A percentile compares a stretch with the other conserved stretches of the same genome.
Conservation (phyloP, 805 yeast species). For the Zygosaccharomyces bailii region DNA sequence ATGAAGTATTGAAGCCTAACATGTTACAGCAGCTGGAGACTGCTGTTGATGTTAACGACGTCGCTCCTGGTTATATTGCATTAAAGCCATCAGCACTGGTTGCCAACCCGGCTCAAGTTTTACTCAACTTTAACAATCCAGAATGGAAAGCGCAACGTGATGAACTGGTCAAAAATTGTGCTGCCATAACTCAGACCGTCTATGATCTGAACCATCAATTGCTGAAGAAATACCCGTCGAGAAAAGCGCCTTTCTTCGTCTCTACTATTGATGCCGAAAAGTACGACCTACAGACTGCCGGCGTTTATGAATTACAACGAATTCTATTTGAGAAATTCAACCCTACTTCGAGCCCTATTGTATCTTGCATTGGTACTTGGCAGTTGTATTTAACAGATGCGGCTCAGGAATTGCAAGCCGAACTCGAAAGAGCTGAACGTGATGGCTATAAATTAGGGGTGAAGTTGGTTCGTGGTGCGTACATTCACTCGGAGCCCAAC, state of each 20-base stretch:
- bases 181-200: slow-evolving; percentile 55
- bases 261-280: slow-evolving; percentile 91
- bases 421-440: slow-evolving; percentile 59
- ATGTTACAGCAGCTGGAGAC: slow-evolving; percentile 52
- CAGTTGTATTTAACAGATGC: slow-evolving; percentile 87
- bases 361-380: slow-evolving; percentile 82
- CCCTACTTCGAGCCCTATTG: slow-evolving; percentile 47
- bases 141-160: slow-evolving; percentile 53
- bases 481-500: slow-evolving; percentile 81
- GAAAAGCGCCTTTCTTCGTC: slow-evolving; percentile 69
- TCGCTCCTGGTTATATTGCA: slow-evolving; percentile 91
- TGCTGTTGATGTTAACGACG: slow-evolving; percentile 51
- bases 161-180: slow-evolving; percentile 61
- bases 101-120: slow-evolving; percentile 67
- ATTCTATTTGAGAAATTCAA: slow-evolving; percentile 72
- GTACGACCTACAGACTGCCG: slow-evolving; percentile 72
- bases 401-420: slow-evolving; percentile 54
- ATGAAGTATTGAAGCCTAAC: slow-evolving; percentile 66
- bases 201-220: slow-evolving; percentile 50
- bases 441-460: slow-evolving; percentile 71
- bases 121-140: slow-evolving; percentile 57
- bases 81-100: slow-evolving; percentile 90
- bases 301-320: slow-evolving; percentile 88
- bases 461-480: slow-evolving; percentile 94
- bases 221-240: slow-evolving; percentile 52